Base-by-base conservation (phyloP, 352 stramenopile genomes). In the Pythium dissimile region DNA sequence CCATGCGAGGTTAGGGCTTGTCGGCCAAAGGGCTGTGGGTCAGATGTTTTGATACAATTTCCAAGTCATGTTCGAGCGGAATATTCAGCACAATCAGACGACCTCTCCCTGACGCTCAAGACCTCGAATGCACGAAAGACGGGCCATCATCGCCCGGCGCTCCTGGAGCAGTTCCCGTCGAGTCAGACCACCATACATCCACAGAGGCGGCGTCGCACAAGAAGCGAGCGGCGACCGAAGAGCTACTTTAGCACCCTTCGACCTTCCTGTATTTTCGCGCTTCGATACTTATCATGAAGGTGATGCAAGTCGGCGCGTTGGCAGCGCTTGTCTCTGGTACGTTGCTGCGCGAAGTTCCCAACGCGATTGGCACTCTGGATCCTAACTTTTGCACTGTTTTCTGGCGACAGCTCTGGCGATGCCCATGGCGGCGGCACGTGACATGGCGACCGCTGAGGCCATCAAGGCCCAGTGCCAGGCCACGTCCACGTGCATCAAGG, bases 401-500 rank as follows among this genome's bases (percentile, higher is more conserved):
- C 9, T 11, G 20, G 43, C 28, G 30, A 18, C 44, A 63, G 54
- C 35, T 10, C 34, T 51, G 56, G 30, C 30, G 28, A 51, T 56
- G 45, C 20, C 53, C 0, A 30, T 27, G 10, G 30, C 42, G 15
- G 38, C 46, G 20, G 55, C 55, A 21, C 13, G n/a, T 11, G 18
- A 20, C 15, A 39, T 57, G 35, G 24, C 27, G 37, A 48, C 35
- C 7, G 16, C 44, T 24, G 35, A 46, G 47, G 31, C 15, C 24
- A 39, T 64, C 39, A 32, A 65, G 59, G 53, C 47, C 23, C 45
- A 59, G 41, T 76, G 68, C 39, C 28, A 59, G 32, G 27, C 20
- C 2, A 8, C 69, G 23, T 62, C n/a, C 39, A 57, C 59, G 21
- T 84, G 71, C 60, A 71, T 75, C 57, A 64, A 67, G 38, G 69